These are phyloP conservation scores for Ogataea dorogensis DNA, from an alignment of 805 yeast genomes.

Conservation along the genomic window DNA sequence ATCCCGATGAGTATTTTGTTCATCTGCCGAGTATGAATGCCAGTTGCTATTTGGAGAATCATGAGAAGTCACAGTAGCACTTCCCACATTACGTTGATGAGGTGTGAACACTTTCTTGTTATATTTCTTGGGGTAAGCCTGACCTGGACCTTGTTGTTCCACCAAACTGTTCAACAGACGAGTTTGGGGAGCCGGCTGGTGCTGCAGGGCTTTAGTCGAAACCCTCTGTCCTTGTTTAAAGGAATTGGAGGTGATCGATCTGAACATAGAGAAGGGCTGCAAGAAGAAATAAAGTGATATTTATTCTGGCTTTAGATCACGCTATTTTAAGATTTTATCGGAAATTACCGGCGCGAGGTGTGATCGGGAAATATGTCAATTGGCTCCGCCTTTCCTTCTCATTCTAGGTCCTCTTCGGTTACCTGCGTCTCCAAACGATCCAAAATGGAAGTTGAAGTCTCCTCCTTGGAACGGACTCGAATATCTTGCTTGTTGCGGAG, in stretches of 20 bases:
- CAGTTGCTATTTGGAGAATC: conserved; percentile 12
- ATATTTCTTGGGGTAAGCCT: conserved; percentile 8
- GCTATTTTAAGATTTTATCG: conserved; percentile 9
- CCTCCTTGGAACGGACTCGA: conserved; percentile 8
- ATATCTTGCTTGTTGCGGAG: conserved; percentile 7
- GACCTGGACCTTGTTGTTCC: conserved; percentile 19
- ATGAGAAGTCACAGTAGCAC: conserved; percentile 11
- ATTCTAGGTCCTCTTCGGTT: conserved; percentile 4
- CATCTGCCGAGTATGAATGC: conserved; percentile 22
- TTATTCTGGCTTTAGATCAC: conserved; percentile 10
- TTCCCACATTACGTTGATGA: conserved; percentile 14
- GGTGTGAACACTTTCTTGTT: conserved; percentile 4
- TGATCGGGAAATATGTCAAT: conserved; percentile 2
- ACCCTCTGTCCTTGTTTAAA: conserved; percentile 35
- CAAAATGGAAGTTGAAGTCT: conserved; percentile 10
- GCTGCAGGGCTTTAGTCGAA: conserved; percentile 33
- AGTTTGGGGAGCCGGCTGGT: conserved; percentile 26
- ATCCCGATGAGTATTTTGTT: conserved; percentile 45
- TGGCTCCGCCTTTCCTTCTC: conserved; percentile 7
- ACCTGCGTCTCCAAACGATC: conserved; percentile 8
- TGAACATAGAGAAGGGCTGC: conserved; percentile 24
- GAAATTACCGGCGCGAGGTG: conserved; percentile 14
- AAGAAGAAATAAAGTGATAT: conserved; percentile 1
- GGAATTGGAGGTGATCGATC: conserved; percentile 30
- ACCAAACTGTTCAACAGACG: conserved; percentile 24